Evolutionary conservation across 306 rosid species (phyloP).

Genomic region (Citrullus amarus): DNA sequence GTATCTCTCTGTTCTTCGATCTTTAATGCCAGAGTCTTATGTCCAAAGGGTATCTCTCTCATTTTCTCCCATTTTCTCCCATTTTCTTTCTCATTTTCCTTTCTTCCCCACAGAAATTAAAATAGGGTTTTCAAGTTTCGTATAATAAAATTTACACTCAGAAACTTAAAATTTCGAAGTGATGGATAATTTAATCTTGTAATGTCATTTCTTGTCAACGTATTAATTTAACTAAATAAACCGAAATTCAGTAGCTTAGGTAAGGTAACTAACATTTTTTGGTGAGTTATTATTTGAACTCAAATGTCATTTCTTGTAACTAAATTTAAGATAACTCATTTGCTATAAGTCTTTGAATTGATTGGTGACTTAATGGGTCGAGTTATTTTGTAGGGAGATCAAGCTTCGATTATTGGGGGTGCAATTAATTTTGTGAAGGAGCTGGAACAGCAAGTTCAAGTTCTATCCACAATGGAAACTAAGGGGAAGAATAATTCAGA

Average conservation of each 20-base stretch:
- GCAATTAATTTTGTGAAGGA: slow-evolving; percentile 88
- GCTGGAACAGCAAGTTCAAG: slow-evolving; percentile 72
- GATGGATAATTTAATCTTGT: too few relatives aligned
- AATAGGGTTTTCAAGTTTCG: neutral
- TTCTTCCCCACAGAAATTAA: neutral
- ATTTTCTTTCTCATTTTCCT: neutral
- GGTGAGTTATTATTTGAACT: too few relatives aligned
- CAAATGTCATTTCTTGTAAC: too few relatives aligned
- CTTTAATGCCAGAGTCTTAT: slow-evolving; percentile 82
- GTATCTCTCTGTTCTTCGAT: slow-evolving; percentile 80
- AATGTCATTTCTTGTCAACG: too few relatives aligned
- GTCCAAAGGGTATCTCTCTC: slow-evolving; percentile 65
- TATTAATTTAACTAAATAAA: too few relatives aligned
- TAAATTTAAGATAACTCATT: too few relatives aligned
- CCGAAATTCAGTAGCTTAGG: too few relatives aligned
- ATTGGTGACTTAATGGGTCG: too few relatives aligned
- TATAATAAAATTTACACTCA: too few relatives aligned
- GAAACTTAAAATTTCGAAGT: too few relatives aligned
- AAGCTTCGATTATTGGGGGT: slow-evolving; percentile 88
- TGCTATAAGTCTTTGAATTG: too few relatives aligned
- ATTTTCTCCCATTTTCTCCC: neutral
- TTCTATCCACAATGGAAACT: slow-evolving; percentile 21
- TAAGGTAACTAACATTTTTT: too few relatives aligned
- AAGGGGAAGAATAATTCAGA: neutral
- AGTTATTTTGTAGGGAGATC: slow-evolving; percentile 52